Conservation (phyloP, 176 grass and related monocot species). For the Triticum turgidum region DNA sequence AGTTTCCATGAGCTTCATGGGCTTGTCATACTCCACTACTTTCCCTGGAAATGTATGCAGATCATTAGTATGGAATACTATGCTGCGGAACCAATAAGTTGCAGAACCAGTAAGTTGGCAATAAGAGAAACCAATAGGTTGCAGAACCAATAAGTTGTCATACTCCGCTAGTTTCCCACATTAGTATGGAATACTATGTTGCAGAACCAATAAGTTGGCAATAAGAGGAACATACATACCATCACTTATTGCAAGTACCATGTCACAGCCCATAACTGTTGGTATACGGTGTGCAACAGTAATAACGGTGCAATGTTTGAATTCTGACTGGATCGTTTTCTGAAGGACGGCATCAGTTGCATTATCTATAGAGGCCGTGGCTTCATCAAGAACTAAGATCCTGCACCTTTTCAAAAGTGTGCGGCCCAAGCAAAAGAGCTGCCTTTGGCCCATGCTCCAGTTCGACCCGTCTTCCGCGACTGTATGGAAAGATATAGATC, state of each 20-base stretch:
- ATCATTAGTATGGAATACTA: conserved; percentile 4
- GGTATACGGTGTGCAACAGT: conserved; percentile 88
- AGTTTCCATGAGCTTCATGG: conserved; percentile 68
- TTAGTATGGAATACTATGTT: neutral
- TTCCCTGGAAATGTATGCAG: conserved; percentile 39
- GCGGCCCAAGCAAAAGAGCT: conserved; percentile 88
- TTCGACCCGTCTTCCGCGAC: conserved; percentile 89
- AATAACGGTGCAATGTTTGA: conserved; percentile 78
- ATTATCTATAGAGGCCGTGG: conserved; percentile 88
- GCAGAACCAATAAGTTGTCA: conserved; percentile 9
- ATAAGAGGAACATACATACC: conserved; percentile 47
- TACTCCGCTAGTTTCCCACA: conserved; percentile 66
- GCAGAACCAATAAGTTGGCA: neutral
- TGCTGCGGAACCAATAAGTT: neutral
- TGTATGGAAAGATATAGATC: conserved; percentile 51
- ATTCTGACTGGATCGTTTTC: conserved; percentile 80
- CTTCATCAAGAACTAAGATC: conserved; percentile 88
- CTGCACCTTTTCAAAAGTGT: conserved; percentile 64
- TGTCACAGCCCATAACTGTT: conserved; percentile 79
- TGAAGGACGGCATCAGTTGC: conserved; percentile 87
- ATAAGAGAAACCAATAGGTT: neutral
- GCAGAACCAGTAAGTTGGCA: neutral
- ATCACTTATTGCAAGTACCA: conserved; percentile 81
- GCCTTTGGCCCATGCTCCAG: conserved; percentile 99
- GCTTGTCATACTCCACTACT: conserved; percentile 70